Percentiles rank a stretch among this genome's conserved stretches.
Evolutionary conservation across 1,284 basidiomycete species (phyloP).

Genomic region (Singerocomus inundabilis): DNA sequence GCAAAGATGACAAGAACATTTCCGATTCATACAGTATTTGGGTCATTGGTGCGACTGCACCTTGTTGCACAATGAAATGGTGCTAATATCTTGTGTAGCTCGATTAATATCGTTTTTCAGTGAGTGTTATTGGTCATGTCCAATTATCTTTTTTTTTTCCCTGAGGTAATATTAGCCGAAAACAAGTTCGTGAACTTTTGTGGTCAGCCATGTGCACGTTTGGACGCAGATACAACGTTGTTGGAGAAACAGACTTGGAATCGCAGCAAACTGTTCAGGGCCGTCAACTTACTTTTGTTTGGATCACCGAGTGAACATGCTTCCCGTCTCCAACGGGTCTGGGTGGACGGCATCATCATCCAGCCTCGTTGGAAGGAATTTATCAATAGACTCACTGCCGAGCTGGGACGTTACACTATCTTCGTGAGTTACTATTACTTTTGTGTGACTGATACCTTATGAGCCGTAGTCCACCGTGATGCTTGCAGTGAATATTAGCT

Average conservation of each 20-base stretch:
- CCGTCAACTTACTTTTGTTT: constrained; percentile 11
- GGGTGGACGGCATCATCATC: constrained; percentile 26
- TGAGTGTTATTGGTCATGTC: constrained; percentile 1
- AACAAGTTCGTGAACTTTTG: constrained; percentile 19
- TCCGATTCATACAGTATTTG: constrained; percentile 14
- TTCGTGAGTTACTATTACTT: constrained; percentile 37
- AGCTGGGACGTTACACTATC: constrained; percentile 52
- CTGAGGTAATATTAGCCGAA: constrained; percentile 12
- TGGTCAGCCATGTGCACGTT: constrained; percentile 15
- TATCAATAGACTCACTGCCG: constrained; percentile 42
- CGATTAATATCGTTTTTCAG: constrained; percentile 18
- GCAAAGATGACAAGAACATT: constrained; percentile 4
- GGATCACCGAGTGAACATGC: constrained; percentile 14
- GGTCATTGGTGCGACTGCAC: constrained; percentile 13
- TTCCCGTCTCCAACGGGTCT: constrained; percentile 18
- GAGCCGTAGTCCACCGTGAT: constrained; percentile 22
- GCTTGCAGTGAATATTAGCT: constrained; percentile 19
- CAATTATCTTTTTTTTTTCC: background rate
- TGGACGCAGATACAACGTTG: constrained; percentile 15
- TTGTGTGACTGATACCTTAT: background rate
- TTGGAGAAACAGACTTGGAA: constrained; percentile 14
- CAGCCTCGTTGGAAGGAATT: constrained; percentile 33
- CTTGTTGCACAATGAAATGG: background rate
- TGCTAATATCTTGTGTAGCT: constrained; percentile 11
- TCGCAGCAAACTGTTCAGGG: background rate